Conservation (phyloP, 1,139 yeast species). For the Hyphopichia buzzinii region DNA sequence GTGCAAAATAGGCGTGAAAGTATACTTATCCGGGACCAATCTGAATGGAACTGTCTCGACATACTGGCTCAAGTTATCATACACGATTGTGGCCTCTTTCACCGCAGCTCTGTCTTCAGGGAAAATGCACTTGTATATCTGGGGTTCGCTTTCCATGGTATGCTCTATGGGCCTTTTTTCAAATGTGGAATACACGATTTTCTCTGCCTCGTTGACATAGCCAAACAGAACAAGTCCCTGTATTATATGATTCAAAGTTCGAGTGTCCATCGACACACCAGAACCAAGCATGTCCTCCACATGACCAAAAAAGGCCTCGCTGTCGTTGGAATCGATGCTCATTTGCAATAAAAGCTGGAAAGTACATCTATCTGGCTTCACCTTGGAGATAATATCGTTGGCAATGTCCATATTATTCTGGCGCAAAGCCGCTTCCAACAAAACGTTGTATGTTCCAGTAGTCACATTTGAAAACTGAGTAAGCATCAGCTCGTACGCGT, state of each 20-base stretch:
- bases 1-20: conserved; percentile 24
- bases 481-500: background rate
- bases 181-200: conserved; percentile 7
- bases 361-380: conserved; percentile 14
- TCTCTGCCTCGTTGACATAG: conserved; percentile 12
- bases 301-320: conserved; percentile 4
- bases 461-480: background rate
- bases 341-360: conserved; percentile 7
- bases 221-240: conserved; percentile 12
- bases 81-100: conserved; percentile 16
- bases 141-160: conserved; percentile 7
- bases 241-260: conserved; percentile 16
- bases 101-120: conserved; percentile 17
- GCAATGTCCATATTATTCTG: conserved; percentile 18
- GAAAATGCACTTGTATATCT: conserved; percentile 16
- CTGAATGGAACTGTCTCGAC: conserved; percentile 8
- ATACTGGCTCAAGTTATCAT: conserved; percentile 28
- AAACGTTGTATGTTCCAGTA: conserved; percentile 15
- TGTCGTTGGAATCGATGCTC: conserved; percentile 3
- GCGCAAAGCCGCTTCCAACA: conserved; percentile 26
- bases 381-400: conserved; percentile 12
- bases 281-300: conserved; percentile 4
- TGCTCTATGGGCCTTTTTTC: conserved; percentile 5
- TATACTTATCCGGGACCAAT: conserved; percentile 24
- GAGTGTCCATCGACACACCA: conserved; percentile 14